These are phyloP conservation scores for Fusarium duplospermum DNA, from an alignment of 2,329 filamentous ascomycete genomes.

Conservation along the genomic window DNA sequence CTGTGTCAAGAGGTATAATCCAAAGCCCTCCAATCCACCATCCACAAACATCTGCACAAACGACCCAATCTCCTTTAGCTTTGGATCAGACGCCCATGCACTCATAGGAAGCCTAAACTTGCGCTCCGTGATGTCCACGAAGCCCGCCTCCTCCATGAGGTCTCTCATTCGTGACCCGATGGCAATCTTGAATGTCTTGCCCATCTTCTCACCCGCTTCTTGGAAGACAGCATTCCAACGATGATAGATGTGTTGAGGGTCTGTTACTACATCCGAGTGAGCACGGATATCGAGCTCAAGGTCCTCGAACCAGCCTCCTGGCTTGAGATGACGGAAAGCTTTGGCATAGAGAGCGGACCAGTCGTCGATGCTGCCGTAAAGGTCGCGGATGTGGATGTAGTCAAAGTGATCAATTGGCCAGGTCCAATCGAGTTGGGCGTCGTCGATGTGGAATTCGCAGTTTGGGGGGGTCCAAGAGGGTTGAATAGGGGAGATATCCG, in stretches of 20 bases:
- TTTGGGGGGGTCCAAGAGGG: background rate
- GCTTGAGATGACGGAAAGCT: conserved; percentile 20
- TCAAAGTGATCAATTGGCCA: conserved; percentile 26
- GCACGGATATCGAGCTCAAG: conserved; percentile 23
- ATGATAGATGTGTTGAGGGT: conserved; percentile 22
- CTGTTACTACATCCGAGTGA: conserved; percentile 23
- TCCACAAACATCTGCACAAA: conserved; percentile 28
- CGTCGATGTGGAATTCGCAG: background rate
- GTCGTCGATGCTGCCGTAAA: conserved; percentile 24
- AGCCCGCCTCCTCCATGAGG: conserved; percentile 15
- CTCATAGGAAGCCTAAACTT: conserved; percentile 29
- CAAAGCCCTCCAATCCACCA: conserved; percentile 21
- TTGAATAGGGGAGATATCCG: conserved; percentile 9
- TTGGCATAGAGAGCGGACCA: conserved; percentile 24
- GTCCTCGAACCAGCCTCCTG: conserved; percentile 25
- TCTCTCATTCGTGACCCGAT: conserved; percentile 30
- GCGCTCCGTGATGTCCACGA: conserved; percentile 21
- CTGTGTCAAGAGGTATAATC: conserved; percentile 16
- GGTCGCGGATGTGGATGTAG: conserved; percentile 27
- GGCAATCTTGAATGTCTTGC: conserved; percentile 28
- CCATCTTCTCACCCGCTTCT: conserved; percentile 26
- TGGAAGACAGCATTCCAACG: conserved; percentile 29
- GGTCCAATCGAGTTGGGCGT: conserved; percentile 13
- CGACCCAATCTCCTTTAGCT: conserved; percentile 22
- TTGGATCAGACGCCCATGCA: conserved; percentile 21